phyloP scores from a whole-genome alignment of 257 asterid genomes.

The Striga asiatica region DNA sequence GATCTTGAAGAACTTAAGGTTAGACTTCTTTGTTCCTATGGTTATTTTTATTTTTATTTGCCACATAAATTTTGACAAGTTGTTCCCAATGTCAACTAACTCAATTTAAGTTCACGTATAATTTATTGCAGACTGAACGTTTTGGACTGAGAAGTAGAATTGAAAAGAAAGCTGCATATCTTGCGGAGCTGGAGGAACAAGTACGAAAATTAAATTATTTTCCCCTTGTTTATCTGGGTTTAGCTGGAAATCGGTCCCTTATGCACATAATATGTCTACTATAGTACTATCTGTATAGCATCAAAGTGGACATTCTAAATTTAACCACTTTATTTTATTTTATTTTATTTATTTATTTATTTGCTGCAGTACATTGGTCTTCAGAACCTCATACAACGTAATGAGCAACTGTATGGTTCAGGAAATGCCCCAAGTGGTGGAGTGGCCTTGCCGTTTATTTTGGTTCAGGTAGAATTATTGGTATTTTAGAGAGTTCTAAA shows the following conservation, averaged over 20 bases:
- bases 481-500: not conserved
- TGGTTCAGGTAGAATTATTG: slow-evolving; percentile 68
- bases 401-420: slow-evolving; percentile 58
- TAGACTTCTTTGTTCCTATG: not conserved
- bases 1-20: slow-evolving; percentile 78
- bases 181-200: slow-evolving; percentile 23
- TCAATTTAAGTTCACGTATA: not conserved
- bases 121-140: slow-evolving; percentile 46
- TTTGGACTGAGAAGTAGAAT: slow-evolving; percentile 52
- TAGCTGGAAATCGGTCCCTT: not conserved
- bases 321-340: not conserved
- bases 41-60: not conserved
- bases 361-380: slow-evolving; percentile 56
- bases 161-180: slow-evolving; percentile 74
- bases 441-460: slow-evolving; percentile 79
- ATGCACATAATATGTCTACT: not conserved
- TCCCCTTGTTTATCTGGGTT: not conserved
- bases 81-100: slow-evolving; percentile 8
- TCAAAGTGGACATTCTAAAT: slow-evolving; percentile 5
- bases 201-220: slow-evolving; percentile 20
- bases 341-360: too few relatives aligned
- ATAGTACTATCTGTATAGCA: not conserved
- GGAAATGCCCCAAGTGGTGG: slow-evolving; percentile 90
- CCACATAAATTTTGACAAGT: not conserved
- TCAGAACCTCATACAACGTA: slow-evolving; percentile 63